Percentiles rank a stretch among this genome's conserved stretches.
These are phyloP conservation scores for Fraxinus quadrangulata DNA, from an alignment of 257 asterid genomes.

Conservation along the genomic window DNA sequence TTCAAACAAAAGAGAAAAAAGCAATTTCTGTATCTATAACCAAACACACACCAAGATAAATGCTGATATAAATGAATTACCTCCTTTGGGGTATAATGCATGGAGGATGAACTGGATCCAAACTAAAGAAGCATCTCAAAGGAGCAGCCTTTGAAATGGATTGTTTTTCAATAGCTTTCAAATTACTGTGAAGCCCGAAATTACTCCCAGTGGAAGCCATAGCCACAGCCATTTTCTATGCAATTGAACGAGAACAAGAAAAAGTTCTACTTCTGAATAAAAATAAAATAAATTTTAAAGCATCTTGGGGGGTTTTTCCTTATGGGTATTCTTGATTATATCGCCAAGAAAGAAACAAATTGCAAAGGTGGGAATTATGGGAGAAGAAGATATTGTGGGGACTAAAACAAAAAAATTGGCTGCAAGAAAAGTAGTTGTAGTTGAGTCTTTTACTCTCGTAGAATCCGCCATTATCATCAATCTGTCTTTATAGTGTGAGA, in stretches of 20 bases:
- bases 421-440: conserved; percentile 29
- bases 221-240: conserved; percentile 63
- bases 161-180: conserved; percentile 61
- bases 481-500: conserved; percentile 33
- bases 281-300: conserved; percentile 2
- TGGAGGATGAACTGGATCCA: conserved; percentile 57
- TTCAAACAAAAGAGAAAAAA: conserved; percentile 21
- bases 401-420: conserved; percentile 26
- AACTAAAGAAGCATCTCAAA: conserved; percentile 45
- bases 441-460: conserved; percentile 40
- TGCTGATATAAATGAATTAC: conserved; percentile 32
- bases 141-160: conserved; percentile 44
- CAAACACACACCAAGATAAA: conserved; percentile 17
- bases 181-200: conserved; percentile 45
- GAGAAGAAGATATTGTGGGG: conserved; percentile 31
- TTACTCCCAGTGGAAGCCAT: conserved; percentile 72
- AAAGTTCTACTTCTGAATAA: conserved; percentile 9
- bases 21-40: conserved; percentile 9
- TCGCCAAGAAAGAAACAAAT: conserved; percentile 23
- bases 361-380: conserved; percentile 25
- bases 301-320: neutral
- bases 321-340: conserved; percentile 24
- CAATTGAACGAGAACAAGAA: neutral
- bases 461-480: conserved; percentile 64
- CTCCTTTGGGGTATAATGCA: conserved; percentile 57